A percentile compares a stretch with the other conserved stretches of the same genome.
phyloP scores from a whole-genome alignment of 495 filamentous ascomycete genomes.

The Penicillium flavigenum region DNA sequence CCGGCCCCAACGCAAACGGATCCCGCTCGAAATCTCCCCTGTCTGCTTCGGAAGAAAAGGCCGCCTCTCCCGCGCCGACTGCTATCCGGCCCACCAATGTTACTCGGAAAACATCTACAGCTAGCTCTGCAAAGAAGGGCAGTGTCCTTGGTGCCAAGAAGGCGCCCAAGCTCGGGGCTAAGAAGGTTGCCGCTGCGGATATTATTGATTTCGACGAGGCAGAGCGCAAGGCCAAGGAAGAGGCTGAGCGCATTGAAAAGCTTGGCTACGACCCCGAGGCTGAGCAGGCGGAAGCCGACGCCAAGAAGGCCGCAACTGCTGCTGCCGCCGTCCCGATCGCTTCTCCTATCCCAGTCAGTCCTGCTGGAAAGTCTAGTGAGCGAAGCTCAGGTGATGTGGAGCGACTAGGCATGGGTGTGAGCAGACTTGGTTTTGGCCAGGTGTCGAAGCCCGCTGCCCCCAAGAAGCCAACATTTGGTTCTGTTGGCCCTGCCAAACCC shows the following conservation, averaged over 20 bases:
- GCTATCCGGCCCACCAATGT: slow-evolving; percentile 74
- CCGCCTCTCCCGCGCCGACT: slow-evolving; percentile 47
- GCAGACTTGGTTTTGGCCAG: slow-evolving; percentile 86
- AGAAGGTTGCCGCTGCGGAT: slow-evolving; percentile 76
- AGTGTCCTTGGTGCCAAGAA: slow-evolving; percentile 91
- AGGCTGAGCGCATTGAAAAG: slow-evolving; percentile 93
- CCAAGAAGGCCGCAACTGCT: slow-evolving; percentile 53
- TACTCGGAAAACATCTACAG: slow-evolving; percentile 66
- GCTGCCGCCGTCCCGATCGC: slow-evolving; percentile 56
- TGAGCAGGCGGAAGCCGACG: slow-evolving; percentile 62
- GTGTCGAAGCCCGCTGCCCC: slow-evolving; percentile 61
- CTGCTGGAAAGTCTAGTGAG: slow-evolving; percentile 53
- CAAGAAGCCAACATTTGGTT: slow-evolving; percentile 87
- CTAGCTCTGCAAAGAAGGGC: slow-evolving; percentile 66
- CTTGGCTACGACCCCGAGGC: slow-evolving; percentile 97
- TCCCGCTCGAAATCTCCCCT: slow-evolving; percentile 81
- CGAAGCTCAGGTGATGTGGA: slow-evolving; percentile 75
- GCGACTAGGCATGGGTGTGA: slow-evolving; percentile 86
- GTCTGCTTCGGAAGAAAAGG: slow-evolving; percentile 55
- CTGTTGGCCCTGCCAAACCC: slow-evolving; percentile 64
- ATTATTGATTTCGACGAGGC: slow-evolving; percentile 94
- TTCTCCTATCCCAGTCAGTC: slow-evolving; percentile 73
- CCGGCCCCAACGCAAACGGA: slow-evolving; percentile 67
- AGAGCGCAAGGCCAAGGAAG: slow-evolving; percentile 94
- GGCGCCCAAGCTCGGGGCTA: slow-evolving; percentile 79